Percentiles rank a stretch among this genome's conserved stretches.
Conservation (phyloP, 106 monocot species). For the Gastrodia elata region DNA sequence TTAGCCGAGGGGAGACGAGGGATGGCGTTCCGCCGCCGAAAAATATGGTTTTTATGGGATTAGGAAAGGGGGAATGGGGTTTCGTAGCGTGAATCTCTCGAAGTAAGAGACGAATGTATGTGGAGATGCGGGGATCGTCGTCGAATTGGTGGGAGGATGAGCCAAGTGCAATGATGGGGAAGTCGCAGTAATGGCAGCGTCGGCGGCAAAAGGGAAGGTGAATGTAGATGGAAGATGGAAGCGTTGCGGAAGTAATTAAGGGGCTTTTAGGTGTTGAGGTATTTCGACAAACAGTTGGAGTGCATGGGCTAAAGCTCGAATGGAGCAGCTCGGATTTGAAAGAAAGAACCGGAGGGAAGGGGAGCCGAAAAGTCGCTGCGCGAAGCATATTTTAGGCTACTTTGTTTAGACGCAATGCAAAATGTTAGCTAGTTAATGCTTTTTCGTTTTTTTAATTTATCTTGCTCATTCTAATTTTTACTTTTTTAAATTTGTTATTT, state of each 20-base stretch:
- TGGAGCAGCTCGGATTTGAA: background rate
- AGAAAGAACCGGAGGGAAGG: background rate
- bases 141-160: slow-evolving; percentile 19
- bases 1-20: slow-evolving; percentile 61
- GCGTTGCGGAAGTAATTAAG: slow-evolving; percentile 19
- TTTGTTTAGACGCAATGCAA: no score
- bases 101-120: slow-evolving; percentile 58
- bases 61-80: background rate
- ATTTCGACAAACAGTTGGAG: slow-evolving; percentile 2
- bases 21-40: slow-evolving; percentile 97
- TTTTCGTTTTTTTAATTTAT: no score
- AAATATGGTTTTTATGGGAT: slow-evolving; percentile 63
- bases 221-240: slow-evolving; percentile 65
- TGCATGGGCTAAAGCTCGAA: background rate
- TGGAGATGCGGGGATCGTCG: slow-evolving; percentile 58
- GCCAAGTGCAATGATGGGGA: slow-evolving; percentile 91
- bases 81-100: slow-evolving; percentile 61
- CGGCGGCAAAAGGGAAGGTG: slow-evolving; percentile 99
- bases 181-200: slow-evolving; percentile 97
- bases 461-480: no score
- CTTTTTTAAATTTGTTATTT: no score
- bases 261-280: background rate
- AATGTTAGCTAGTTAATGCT: no score
- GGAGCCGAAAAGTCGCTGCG: background rate
- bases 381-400: background rate